phyloP scores from a whole-genome alignment of 2,329 filamentous ascomycete species.

The Fusarium sarcochroum region DNA sequence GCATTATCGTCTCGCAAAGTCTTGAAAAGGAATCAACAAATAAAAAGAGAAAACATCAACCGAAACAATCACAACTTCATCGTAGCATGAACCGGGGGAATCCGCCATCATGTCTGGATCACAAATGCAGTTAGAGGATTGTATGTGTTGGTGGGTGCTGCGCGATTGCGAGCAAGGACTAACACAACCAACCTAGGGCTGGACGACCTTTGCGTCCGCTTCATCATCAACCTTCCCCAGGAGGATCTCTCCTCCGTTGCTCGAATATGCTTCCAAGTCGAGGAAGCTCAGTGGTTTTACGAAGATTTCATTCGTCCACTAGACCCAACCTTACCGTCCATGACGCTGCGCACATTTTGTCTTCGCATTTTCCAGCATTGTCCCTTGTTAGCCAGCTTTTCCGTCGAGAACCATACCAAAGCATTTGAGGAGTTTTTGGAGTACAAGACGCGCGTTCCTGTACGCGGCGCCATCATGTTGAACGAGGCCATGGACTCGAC shows the following conservation, averaged over 20 bases:
- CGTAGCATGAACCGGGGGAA: slow-evolving; percentile 50
- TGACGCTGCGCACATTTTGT: slow-evolving; percentile 88
- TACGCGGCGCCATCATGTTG: slow-evolving; percentile 92
- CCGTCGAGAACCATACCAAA: slow-evolving; percentile 80
- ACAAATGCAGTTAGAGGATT: slow-evolving; percentile 92
- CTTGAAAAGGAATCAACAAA: slow-evolving; percentile 45
- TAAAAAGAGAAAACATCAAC: slow-evolving; percentile 13
- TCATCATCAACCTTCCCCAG: slow-evolving; percentile 95
- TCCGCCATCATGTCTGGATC: slow-evolving; percentile 77
- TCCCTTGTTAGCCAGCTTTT: slow-evolving; percentile 86
- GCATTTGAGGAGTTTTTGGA: slow-evolving; percentile 93
- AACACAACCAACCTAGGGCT: slow-evolving; percentile 72
- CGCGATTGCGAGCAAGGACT: slow-evolving; percentile 37
- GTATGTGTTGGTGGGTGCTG: slow-evolving; percentile 62
- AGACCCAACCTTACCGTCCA: slow-evolving; percentile 85
- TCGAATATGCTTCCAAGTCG: slow-evolving; percentile 97
- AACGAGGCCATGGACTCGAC: slow-evolving; percentile 96
- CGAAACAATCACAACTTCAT: slow-evolving; percentile 9
- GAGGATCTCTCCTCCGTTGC: slow-evolving; percentile 92
- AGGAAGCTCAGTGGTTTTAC: slow-evolving; percentile 99
- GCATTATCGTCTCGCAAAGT: slow-evolving; percentile 51
- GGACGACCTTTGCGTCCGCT: slow-evolving; percentile 97
- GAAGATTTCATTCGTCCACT: slow-evolving; percentile 97
- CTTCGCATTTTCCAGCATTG: slow-evolving; percentile 94
- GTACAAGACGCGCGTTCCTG: slow-evolving; percentile 95